Evolutionary conservation across 1,284 basidiomycete species (phyloP).

Genomic region (Irpex sp.): DNA sequence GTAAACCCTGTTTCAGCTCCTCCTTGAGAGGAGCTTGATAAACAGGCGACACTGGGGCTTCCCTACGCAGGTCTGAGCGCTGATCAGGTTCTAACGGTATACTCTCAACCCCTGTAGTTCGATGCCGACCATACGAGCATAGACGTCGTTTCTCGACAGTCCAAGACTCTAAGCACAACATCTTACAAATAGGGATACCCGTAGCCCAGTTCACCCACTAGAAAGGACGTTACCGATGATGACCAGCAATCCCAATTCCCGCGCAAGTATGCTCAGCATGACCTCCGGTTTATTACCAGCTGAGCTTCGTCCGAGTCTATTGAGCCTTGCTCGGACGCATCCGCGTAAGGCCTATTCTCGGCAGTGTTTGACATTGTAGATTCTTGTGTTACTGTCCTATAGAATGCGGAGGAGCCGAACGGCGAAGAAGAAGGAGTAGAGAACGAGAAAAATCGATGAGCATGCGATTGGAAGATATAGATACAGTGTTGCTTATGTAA

Average conservation of each 20-base stretch:
- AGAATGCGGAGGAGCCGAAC: background rate
- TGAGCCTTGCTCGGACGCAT: slow-evolving; percentile 23
- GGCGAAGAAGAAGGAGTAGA: slow-evolving; percentile 8
- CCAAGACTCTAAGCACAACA: slow-evolving; percentile 21
- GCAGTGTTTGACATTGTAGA: slow-evolving; percentile 17
- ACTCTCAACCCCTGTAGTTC: slow-evolving; percentile 72
- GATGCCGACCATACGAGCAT: slow-evolving; percentile 23
- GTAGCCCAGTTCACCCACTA: slow-evolving; percentile 76
- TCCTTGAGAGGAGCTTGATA: slow-evolving; percentile 34
- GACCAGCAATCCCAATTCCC: slow-evolving; percentile 30
- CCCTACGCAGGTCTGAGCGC: slow-evolving; percentile 95
- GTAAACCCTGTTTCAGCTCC: slow-evolving; percentile 38
- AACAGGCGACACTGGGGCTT: slow-evolving; percentile 74
- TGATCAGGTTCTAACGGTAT: slow-evolving; percentile 95
- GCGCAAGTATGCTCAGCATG: slow-evolving; percentile 26
- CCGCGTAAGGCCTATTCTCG: slow-evolving; percentile 12
- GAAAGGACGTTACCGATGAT: slow-evolving; percentile 71
- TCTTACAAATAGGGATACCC: slow-evolving; percentile 65
- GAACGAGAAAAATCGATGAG: slow-evolving; percentile 8
- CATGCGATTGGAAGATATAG: slow-evolving; percentile 17
- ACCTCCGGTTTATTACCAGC: slow-evolving; percentile 46
- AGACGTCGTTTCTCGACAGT: background rate
- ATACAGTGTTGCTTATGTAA: slow-evolving; percentile 25
- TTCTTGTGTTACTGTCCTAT: background rate
- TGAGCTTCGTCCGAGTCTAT: slow-evolving; percentile 56